Percentiles rank a stretch among this genome's conserved stretches.
These are phyloP conservation scores for Yamadazyma jaroonii DNA, from an alignment of 1,139 yeast species.

Conservation along the genomic window DNA sequence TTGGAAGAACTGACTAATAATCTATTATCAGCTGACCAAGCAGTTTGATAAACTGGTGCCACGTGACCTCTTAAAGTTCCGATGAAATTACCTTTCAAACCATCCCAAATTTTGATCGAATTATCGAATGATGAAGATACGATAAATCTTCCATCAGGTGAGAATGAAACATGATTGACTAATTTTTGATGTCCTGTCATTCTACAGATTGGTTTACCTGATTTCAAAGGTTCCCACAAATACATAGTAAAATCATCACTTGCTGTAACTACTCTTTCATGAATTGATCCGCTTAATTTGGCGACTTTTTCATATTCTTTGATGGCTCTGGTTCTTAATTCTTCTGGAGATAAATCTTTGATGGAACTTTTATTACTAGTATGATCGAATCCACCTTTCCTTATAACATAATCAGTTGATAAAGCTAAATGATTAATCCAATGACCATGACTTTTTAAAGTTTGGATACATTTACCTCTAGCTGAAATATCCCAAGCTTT, in stretches of 20 bases:
- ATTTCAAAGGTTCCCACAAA: conserved; percentile 87
- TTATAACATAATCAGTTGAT: conserved; percentile 83
- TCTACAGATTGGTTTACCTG: conserved; percentile 79
- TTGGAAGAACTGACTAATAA: conserved; percentile 89
- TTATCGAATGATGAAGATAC: conserved; percentile 96
- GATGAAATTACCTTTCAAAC: conserved; percentile 83
- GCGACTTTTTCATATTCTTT: conserved; percentile 76
- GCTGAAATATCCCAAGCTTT: conserved; percentile 84
- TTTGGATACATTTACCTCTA: conserved; percentile 74
- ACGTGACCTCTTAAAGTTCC: conserved; percentile 96
- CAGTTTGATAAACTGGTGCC: conserved; percentile 97
- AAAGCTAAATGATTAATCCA: conserved; percentile 96
- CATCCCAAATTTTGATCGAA: conserved; percentile 95
- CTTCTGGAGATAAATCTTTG: conserved; percentile 24
- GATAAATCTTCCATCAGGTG: conserved; percentile 90
- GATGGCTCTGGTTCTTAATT: conserved; percentile 34
- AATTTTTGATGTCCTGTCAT: conserved; percentile 98
- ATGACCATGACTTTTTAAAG: conserved; percentile 88
- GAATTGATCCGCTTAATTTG: conserved; percentile 60
- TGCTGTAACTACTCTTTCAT: conserved; percentile 89
- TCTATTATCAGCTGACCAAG: conserved; percentile 97
- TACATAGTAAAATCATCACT: conserved; percentile 98
- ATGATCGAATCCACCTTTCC: conserved; percentile 55
- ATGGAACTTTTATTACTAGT: conserved; percentile 19
- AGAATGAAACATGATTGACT: conserved; percentile 92